These are phyloP conservation scores for Pseudonectria buxi DNA, from an alignment of 2,329 filamentous ascomycete species.

Conservation along the genomic window DNA sequence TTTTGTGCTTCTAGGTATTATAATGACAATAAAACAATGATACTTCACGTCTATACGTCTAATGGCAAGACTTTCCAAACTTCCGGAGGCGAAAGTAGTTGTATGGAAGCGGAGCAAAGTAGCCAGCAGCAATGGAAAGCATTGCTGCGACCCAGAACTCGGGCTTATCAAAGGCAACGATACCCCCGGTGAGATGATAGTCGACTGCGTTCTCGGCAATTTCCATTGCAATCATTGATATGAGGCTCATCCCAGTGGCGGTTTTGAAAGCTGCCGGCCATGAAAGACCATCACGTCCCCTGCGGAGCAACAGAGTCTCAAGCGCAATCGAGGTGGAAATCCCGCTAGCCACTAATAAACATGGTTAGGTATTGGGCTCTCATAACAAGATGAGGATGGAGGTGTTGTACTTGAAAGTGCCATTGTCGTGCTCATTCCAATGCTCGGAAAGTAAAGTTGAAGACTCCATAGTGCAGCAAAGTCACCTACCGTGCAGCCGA, in stretches of 20 bases:
- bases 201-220: conserved; percentile 48
- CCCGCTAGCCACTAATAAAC: conserved; percentile 40
- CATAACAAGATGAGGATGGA: background rate
- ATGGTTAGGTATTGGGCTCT: rapidly evolving
- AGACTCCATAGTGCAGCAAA: conserved; percentile 51
- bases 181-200: conserved; percentile 46
- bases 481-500: conserved; percentile 50
- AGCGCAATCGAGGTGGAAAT: conserved; percentile 45
- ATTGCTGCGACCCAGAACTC: conserved; percentile 46
- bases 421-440: conserved; percentile 45
- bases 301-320: conserved; percentile 43
- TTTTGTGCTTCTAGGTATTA: no score
- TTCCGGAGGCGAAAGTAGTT: conserved; percentile 44
- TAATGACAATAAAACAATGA: no score
- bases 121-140: conserved; percentile 37
- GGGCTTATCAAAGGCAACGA: conserved; percentile 38
- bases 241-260: conserved; percentile 51
- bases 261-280: conserved; percentile 43
- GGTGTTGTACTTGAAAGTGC: conserved; percentile 38
- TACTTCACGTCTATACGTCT: no score
- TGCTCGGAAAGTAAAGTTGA: conserved; percentile 38
- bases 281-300: conserved; percentile 40
- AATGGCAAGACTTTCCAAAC: conserved; percentile 43
- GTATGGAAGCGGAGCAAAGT: conserved; percentile 45
- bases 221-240: conserved; percentile 55